A percentile compares a stretch with the other conserved stretches of the same genome.
These are phyloP conservation scores for Blastosporella zonata DNA, from an alignment of 1,284 basidiomycete genomes.

Conservation along the genomic window DNA sequence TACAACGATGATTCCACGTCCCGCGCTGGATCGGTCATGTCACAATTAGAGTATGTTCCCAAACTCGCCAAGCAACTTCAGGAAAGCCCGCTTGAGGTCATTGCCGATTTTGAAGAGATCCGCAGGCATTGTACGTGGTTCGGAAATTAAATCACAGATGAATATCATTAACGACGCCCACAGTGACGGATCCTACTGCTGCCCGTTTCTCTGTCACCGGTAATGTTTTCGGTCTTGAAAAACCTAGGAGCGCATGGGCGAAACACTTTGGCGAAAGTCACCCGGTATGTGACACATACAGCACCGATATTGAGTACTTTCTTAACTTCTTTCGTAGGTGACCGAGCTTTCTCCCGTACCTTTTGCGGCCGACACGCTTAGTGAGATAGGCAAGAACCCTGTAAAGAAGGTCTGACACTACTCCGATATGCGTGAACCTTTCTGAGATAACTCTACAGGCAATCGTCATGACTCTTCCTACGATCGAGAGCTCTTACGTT, in stretches of 20 bases:
- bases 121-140: slow-evolving; percentile 64
- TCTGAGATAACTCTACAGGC: slow-evolving; percentile 47
- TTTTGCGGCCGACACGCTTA: slow-evolving; percentile 70
- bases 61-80: slow-evolving; percentile 72
- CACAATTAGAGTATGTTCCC: slow-evolving; percentile 80
- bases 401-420: slow-evolving; percentile 55
- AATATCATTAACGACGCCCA: slow-evolving; percentile 2
- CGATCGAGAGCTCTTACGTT: slow-evolving; percentile 92
- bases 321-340: slow-evolving; percentile 36
- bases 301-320: slow-evolving; percentile 4
- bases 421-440: slow-evolving; percentile 1
- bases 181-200: slow-evolving; percentile 79
- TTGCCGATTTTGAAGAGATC: slow-evolving; percentile 74
- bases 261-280: slow-evolving; percentile 65
- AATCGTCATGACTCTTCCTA: slow-evolving; percentile 84
- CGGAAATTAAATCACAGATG: background rate
- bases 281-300: slow-evolving; percentile 43
- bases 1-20: slow-evolving; percentile 76
- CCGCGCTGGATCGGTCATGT: slow-evolving; percentile 69
- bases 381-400: slow-evolving; percentile 72
- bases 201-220: slow-evolving; percentile 89
- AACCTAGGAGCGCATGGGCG: slow-evolving; percentile 72
- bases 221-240: slow-evolving; percentile 70
- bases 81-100: slow-evolving; percentile 69
- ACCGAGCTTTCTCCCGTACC: slow-evolving; percentile 66